phyloP scores from a whole-genome alignment of 768 basidiomycete genomes.

The Mycena latifolia region DNA sequence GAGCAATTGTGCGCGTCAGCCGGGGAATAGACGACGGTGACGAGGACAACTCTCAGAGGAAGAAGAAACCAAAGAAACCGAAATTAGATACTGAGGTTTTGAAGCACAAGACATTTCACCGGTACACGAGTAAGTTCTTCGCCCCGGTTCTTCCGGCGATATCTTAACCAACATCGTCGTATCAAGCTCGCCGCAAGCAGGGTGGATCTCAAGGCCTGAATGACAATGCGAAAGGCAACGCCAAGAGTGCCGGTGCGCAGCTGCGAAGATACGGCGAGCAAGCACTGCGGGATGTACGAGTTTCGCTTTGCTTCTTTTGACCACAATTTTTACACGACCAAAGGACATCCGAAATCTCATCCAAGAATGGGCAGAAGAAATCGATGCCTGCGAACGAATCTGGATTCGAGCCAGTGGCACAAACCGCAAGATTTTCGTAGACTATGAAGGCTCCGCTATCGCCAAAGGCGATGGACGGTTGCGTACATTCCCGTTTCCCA shows the following conservation, averaged over 20 bases:
- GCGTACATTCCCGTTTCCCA: conserved; percentile 95
- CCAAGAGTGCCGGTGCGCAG: conserved; percentile 94
- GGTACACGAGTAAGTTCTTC: conserved; percentile 89
- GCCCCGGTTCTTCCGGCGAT: no score
- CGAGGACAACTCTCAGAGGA: conserved; percentile 48
- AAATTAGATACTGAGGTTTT: conserved; percentile 87
- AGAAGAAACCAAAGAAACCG: conserved; percentile 71
- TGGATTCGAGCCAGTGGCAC: conserved; percentile 92
- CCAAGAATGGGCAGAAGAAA: conserved; percentile 88
- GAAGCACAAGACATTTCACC: conserved; percentile 95
- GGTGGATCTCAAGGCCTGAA: conserved; percentile 94
- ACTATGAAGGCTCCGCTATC: conserved; percentile 86
- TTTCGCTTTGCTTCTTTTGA: neutral
- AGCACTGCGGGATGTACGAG: conserved; percentile 86
- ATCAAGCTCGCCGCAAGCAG: conserved; percentile 93
- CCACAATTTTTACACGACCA: conserved; percentile 3
- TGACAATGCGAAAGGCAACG: conserved; percentile 93
- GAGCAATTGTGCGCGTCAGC: conserved; percentile 85
- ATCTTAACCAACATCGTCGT: no score
- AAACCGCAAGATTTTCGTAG: conserved; percentile 90
- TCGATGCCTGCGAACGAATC: conserved; percentile 87
- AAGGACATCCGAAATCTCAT: conserved; percentile 92
- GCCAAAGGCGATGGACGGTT: conserved; percentile 85
- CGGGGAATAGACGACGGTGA: conserved; percentile 56
- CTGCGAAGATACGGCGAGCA: conserved; percentile 96